A percentile compares a stretch with the other conserved stretches of the same genome.
phyloP scores from a whole-genome alignment of 306 rosid species.

The Macrotyloma uniflorum region DNA sequence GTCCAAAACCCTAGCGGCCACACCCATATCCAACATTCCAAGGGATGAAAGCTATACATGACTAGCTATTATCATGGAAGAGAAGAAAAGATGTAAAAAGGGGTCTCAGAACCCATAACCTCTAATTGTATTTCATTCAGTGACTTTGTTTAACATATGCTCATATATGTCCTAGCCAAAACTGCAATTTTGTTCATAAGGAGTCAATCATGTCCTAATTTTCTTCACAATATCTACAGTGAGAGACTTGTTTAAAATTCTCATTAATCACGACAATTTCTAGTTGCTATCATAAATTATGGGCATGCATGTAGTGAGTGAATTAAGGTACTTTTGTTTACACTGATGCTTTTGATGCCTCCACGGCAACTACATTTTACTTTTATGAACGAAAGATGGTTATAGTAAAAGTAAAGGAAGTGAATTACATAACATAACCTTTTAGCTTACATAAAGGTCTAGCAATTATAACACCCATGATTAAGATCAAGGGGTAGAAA shows the following conservation, averaged over 20 bases:
- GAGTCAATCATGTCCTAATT: constrained; percentile 31
- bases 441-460: constrained; percentile 56
- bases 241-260: constrained; percentile 32
- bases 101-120: constrained; percentile 26
- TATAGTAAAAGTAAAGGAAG: constrained; percentile 38
- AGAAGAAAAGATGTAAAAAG: constrained; percentile 28
- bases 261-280: neutral
- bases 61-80: constrained; percentile 14
- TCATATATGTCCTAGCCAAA: constrained; percentile 32
- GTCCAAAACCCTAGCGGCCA: constrained; percentile 53
- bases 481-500: constrained; percentile 74
- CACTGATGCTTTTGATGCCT: constrained; percentile 25
- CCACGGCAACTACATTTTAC: constrained; percentile 20
- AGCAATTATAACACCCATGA: constrained; percentile 83
- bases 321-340: neutral
- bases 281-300: constrained; percentile 16
- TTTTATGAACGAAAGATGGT: constrained; percentile 38
- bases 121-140: constrained; percentile 42
- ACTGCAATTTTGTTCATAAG: constrained; percentile 28
- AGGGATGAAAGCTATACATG: constrained; percentile 11
- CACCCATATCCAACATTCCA: constrained; percentile 47
- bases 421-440: constrained; percentile 43
- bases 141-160: constrained; percentile 47
- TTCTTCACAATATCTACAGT: constrained; percentile 36
- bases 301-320: constrained; percentile 36